phyloP scores from a whole-genome alignment of 2,329 filamentous ascomycete species.

The Ophiostoma perfectum region DNA sequence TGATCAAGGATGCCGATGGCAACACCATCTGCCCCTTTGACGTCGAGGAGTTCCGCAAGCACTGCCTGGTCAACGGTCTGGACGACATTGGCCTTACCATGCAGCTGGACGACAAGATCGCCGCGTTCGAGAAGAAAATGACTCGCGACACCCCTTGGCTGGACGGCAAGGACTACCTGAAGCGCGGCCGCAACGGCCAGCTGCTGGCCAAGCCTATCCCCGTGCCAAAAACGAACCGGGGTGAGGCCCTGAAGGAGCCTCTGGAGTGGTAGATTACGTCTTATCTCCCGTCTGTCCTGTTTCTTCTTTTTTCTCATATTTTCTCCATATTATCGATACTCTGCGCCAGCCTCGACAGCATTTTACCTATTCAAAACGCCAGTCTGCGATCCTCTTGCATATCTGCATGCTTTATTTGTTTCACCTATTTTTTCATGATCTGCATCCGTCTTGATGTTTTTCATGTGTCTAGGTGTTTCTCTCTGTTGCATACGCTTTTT shows the following conservation, averaged over 20 bases:
- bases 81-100: constrained; percentile 95
- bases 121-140: constrained; percentile 71
- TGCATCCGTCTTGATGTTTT: constrained; percentile 7
- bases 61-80: constrained; percentile 87
- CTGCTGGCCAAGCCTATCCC: constrained; percentile 57
- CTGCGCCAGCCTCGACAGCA: neutral
- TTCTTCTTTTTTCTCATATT: neutral
- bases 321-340: neutral
- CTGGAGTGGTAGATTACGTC: constrained; percentile 68
- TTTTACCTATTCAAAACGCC: neutral
- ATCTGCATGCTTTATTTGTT: neutral
- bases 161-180: constrained; percentile 78
- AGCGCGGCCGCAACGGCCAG: constrained; percentile 49
- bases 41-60: constrained; percentile 88
- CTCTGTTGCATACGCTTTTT: constrained; percentile 20
- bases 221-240: constrained; percentile 83
- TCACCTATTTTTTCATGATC: neutral
- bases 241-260: constrained; percentile 76
- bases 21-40: constrained; percentile 73
- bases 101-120: constrained; percentile 85
- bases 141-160: constrained; percentile 81
- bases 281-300: neutral
- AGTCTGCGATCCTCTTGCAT: neutral
- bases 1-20: constrained; percentile 70
- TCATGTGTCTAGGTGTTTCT: constrained; percentile 5